Evolutionary conservation across 192 early-diverging fungal species (phyloP), one percentile per base, ranked within the genome.

Genomic region (Entophlyctis helioformis): DNA sequence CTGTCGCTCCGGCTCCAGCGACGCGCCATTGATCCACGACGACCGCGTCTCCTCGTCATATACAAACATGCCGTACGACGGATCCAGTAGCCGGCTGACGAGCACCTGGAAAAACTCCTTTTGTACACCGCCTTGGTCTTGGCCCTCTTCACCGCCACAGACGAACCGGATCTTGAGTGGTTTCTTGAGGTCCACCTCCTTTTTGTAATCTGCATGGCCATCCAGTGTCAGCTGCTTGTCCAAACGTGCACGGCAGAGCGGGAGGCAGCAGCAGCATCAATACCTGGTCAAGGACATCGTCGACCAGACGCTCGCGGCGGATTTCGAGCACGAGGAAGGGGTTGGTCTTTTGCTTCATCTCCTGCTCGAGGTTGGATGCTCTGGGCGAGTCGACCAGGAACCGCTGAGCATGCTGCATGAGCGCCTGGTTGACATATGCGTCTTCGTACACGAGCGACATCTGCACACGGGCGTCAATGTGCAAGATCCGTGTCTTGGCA

Each of bases 81-180:
- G 76, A 38, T 81, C 67, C 54, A 96, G 56, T 25, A 94, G 67
- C 50, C 76, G 60, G 18, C 71, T 69, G 26, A 93, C 56, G 33
- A 96, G 46, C 18, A 82, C 71, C 35, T 86, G 82, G 54, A 92
- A 91, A 59, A 89, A 87, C 62, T 96, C 93, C 62, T 96, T 96
- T 33, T 91, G 90, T 15, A 96, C 89, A 24, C 93, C 93, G 46
- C 92, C 92, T 70, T 89, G 85, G 50, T 96, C 92, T 70, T 87
- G 80, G 7, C 89, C 92, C 56, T 90, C 84, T 50, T 96, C 92
- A 20, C 89, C 89, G 32, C 85, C 82, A 16, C 79, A 81, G 0
- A 89, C 75, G 64, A 93, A 96, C 36, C 77, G 72, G 21, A 91
- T 82, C 50, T 85, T 85, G 22, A 89, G 69, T 2, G 86, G 86